These are phyloP conservation scores for Nemania abortiva DNA, from an alignment of 2,329 filamentous ascomycete genomes.

Conservation along the genomic window DNA sequence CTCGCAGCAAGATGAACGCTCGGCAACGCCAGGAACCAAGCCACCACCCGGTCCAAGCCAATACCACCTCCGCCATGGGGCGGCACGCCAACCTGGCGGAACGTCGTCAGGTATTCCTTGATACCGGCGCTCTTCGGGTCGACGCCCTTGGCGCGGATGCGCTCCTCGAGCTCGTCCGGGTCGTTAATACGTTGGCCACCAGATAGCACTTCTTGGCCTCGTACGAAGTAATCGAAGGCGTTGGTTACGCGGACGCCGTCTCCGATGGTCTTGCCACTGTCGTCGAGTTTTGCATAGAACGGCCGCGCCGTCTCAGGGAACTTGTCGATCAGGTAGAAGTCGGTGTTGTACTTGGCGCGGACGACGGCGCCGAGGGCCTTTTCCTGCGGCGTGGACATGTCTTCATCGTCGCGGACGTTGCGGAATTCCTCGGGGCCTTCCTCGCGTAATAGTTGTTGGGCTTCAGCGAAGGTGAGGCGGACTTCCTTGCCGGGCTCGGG, in stretches of 20 bases:
- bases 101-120: constrained; percentile 90
- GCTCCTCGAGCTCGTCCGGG: constrained; percentile 78
- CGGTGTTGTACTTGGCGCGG: constrained; percentile 88
- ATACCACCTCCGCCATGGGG: constrained; percentile 92
- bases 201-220: constrained; percentile 13
- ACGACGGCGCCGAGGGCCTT: constrained; percentile 90
- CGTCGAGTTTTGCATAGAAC: constrained; percentile 82
- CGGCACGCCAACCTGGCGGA: constrained; percentile 71
- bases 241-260: constrained; percentile 58
- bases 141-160: constrained; percentile 83
- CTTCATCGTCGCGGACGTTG: constrained; percentile 80
- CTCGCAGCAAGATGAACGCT: constrained; percentile 69
- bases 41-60: constrained; percentile 87
- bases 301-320: constrained; percentile 90
- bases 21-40: constrained; percentile 70
- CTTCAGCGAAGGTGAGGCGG: constrained; percentile 81
- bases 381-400: constrained; percentile 84
- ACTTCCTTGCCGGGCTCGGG: constrained; percentile 80
- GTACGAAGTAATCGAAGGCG: constrained; percentile 74
- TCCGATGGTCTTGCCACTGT: constrained; percentile 33
- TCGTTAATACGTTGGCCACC: constrained; percentile 88
- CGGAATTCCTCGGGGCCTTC: constrained; percentile 75
- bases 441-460: constrained; percentile 79
- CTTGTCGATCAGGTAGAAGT: constrained; percentile 98
- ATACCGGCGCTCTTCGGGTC: constrained; percentile 80